Evolutionary conservation across 2,329 filamentous ascomycete species (phyloP).

Genomic region (Leptographium radiaticola): DNA sequence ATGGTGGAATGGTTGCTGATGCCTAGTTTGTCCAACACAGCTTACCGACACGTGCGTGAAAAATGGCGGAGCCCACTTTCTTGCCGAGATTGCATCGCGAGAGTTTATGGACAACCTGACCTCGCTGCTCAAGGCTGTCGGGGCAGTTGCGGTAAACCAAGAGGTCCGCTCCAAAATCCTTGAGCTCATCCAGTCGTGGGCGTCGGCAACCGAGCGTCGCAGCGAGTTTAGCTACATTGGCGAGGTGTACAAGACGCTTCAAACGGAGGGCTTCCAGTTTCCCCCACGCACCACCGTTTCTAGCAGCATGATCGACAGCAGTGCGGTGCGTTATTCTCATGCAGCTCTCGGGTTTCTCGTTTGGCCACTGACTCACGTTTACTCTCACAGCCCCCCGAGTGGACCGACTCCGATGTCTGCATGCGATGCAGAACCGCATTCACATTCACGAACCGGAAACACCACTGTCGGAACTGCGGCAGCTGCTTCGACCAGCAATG

Average conservation of each 20-base stretch:
- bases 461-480: slow-evolving; percentile 95
- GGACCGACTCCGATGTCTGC: slow-evolving; percentile 95
- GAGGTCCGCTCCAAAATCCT: slow-evolving; percentile 85
- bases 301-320: slow-evolving; percentile 97
- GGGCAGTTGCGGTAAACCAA: slow-evolving; percentile 60
- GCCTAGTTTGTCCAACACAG: slow-evolving; percentile 22
- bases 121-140: slow-evolving; percentile 74
- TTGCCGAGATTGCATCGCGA: slow-evolving; percentile 85
- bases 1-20: background rate
- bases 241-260: slow-evolving; percentile 72
- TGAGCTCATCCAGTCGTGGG: slow-evolving; percentile 89
- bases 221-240: slow-evolving; percentile 75
- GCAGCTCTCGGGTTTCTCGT: background rate
- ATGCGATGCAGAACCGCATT: slow-evolving; percentile 95
- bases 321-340: slow-evolving; percentile 51
- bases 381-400: slow-evolving; percentile 72
- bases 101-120: slow-evolving; percentile 98
- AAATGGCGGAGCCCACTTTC: slow-evolving; percentile 91
- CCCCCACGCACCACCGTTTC: slow-evolving; percentile 75
- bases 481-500: slow-evolving; percentile 96
- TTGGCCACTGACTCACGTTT: background rate
- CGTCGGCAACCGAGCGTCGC: slow-evolving; percentile 73
- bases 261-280: slow-evolving; percentile 77
- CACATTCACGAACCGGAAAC: slow-evolving; percentile 95
- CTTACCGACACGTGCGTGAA: slow-evolving; percentile 98